phyloP scores from a whole-genome alignment of 495 filamentous ascomycete genomes.

The Annulohypoxylon stygium region DNA sequence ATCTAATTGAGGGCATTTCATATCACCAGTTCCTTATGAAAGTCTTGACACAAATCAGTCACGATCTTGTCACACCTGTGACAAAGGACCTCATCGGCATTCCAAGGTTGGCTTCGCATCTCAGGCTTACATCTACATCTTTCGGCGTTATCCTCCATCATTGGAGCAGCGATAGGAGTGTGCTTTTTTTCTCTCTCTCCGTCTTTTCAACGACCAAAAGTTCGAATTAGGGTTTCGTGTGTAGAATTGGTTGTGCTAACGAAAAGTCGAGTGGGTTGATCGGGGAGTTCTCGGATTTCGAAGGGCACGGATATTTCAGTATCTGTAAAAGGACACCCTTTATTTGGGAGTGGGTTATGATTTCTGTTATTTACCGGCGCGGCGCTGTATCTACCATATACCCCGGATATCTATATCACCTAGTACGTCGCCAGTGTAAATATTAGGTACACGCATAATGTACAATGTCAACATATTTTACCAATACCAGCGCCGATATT shows the following conservation, averaged over 20 bases:
- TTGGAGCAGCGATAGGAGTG: not conserved
- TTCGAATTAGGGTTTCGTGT: not conserved
- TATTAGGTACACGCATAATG: constrained; percentile 40
- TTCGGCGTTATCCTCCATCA: constrained; percentile 33
- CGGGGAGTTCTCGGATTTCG: constrained; percentile 7
- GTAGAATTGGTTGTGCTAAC: constrained; percentile 35
- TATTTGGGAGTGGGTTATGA: constrained; percentile 17
- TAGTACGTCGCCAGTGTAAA: constrained; percentile 28
- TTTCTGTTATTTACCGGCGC: constrained; percentile 37
- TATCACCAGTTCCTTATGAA: too few species aligned
- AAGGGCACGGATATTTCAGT: constrained; percentile 1
- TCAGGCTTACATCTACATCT: constrained; percentile 26
- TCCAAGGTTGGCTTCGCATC: constrained; percentile 22
- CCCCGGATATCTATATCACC: constrained; percentile 43
- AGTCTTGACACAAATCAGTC: constrained; percentile 27
- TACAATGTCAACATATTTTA: constrained; percentile 34
- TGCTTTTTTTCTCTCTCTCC: constrained; percentile 5
- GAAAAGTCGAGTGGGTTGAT: constrained; percentile 23
- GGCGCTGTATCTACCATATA: constrained; percentile 47
- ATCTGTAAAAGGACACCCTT: constrained; percentile 4
- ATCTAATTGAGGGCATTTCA: not conserved
- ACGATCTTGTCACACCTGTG: not conserved
- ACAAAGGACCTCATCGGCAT: constrained; percentile 23
- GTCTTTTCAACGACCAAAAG: constrained; percentile 3
- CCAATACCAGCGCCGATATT: not conserved